Evolutionary conservation across 352 stramenopile species (phyloP).

Genomic region (Phytophthora fragariae): DNA sequence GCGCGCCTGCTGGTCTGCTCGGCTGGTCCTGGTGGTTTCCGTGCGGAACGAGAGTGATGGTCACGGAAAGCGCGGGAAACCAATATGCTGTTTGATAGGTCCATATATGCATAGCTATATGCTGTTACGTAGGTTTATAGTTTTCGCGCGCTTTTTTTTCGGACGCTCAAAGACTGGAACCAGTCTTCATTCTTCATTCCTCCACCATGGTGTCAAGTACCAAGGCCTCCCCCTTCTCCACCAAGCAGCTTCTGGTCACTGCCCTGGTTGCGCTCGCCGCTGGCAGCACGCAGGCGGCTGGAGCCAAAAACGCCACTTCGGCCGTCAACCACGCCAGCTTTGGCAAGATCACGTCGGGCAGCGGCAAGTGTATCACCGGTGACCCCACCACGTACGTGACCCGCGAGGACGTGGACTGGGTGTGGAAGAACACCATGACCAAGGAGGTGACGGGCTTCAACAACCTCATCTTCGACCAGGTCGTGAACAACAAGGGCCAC

Average conservation of each 20-base stretch:
- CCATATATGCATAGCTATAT: not conserved
- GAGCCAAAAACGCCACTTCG: not conserved
- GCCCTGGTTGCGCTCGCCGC: not conserved
- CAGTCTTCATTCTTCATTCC: not conserved
- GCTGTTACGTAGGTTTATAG: not conserved
- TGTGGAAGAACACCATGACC: conserved; percentile 24
- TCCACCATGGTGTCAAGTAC: not conserved
- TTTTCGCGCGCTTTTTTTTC: not conserved
- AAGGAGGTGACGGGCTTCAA: conserved; percentile 7
- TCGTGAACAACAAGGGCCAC: not conserved
- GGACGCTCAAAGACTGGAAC: too few species aligned
- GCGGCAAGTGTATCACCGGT: conserved; percentile 6
- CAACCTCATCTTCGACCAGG: not conserved
- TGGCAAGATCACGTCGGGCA: conserved; percentile 6
- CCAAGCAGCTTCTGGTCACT: not conserved
- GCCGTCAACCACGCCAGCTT: conserved; percentile 10
- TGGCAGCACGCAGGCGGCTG: not conserved
- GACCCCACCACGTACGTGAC: conserved; percentile 14
- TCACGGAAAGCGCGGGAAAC: not conserved
- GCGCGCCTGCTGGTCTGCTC: not conserved
- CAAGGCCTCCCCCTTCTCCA: not conserved
- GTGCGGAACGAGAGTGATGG: not conserved
- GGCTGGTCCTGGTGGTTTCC: not conserved
- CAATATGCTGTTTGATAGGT: not conserved
- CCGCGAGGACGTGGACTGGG: conserved; percentile 14